These are phyloP conservation scores for Chaetomium globosum DNA, from an alignment of 2,329 filamentous ascomycete species.

Conservation along the genomic window DNA sequence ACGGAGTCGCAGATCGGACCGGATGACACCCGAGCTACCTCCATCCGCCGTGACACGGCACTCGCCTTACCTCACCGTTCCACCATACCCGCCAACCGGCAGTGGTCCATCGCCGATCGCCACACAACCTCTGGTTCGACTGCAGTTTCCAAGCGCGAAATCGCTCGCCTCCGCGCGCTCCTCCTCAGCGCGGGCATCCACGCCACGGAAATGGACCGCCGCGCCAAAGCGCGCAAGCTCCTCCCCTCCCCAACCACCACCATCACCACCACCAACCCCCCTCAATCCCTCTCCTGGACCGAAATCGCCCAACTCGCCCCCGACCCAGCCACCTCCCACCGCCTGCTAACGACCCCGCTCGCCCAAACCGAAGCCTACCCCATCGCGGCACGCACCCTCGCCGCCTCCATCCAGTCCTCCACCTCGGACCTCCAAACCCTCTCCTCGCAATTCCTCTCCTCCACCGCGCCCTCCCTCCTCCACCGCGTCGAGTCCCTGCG, in stretches of 20 bases:
- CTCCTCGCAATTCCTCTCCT: slow-evolving; percentile 60
- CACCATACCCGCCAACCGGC: slow-evolving; percentile 40
- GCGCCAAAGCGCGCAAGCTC: slow-evolving; percentile 56
- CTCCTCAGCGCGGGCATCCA: slow-evolving; percentile 87
- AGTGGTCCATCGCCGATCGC: slow-evolving; percentile 57
- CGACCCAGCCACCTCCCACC: slow-evolving; percentile 41
- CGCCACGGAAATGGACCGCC: slow-evolving; percentile 74
- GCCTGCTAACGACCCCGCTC: slow-evolving; percentile 42
- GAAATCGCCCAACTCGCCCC: slow-evolving; percentile 50
- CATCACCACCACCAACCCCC: slow-evolving; percentile 20
- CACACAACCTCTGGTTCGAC: slow-evolving; percentile 41
- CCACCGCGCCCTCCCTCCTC: slow-evolving; percentile 58
- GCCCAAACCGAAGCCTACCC: slow-evolving; percentile 53
- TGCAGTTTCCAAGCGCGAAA: slow-evolving; percentile 67
- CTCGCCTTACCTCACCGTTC: slow-evolving; percentile 36
- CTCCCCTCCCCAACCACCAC: slow-evolving; percentile 39
- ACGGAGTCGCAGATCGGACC: slow-evolving; percentile 42
- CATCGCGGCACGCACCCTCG: slow-evolving; percentile 56
- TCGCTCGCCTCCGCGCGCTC: slow-evolving; percentile 75
- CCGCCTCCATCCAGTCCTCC: slow-evolving; percentile 51
- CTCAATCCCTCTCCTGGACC: slow-evolving; percentile 40
- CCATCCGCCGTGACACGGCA: slow-evolving; percentile 45
- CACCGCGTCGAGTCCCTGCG: slow-evolving; percentile 53
- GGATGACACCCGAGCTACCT: slow-evolving; percentile 41
- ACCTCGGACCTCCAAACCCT: slow-evolving; percentile 60